These are phyloP conservation scores for Botryotinia globosa DNA, from an alignment of 2,329 filamentous ascomycete species.

Conservation along the genomic window DNA sequence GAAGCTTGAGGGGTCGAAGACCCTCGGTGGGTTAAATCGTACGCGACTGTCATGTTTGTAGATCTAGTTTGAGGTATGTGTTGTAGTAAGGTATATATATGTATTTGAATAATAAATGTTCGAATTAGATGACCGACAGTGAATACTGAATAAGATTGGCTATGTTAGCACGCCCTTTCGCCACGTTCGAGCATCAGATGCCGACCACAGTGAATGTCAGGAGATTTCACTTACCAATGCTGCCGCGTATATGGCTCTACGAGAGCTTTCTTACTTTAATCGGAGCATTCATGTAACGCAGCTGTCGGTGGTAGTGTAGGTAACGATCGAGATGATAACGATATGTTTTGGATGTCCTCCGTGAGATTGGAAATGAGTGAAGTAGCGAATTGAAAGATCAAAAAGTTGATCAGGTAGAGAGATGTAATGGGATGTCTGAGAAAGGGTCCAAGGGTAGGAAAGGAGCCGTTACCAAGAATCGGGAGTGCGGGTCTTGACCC, in stretches of 20 bases:
- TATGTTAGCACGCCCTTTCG: conserved; percentile 8
- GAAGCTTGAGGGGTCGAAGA: conserved; percentile 49
- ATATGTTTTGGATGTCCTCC: conserved; percentile 20
- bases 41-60: conserved; percentile 69
- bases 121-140: conserved; percentile 15
- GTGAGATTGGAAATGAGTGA: conserved; percentile 27
- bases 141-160: conserved; percentile 23
- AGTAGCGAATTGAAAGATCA: conserved; percentile 22
- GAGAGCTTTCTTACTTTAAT: conserved; percentile 36
- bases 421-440: conserved; percentile 26
- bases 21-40: conserved; percentile 69
- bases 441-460: conserved; percentile 25
- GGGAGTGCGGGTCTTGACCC: conserved; percentile 34
- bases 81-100: conserved; percentile 11
- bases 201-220: neutral
- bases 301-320: conserved; percentile 17
- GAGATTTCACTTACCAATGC: conserved; percentile 18
- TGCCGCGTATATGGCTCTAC: conserved; percentile 33
- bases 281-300: conserved; percentile 37
- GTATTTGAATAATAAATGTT: conserved; percentile 9
- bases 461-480: conserved; percentile 31
- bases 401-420: conserved; percentile 25
- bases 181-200: neutral
- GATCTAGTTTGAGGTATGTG: conserved; percentile 13
- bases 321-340: conserved; percentile 23